These are phyloP conservation scores for Pleurotus djamor DNA, from an alignment of 768 basidiomycete species.

Conservation along the genomic window DNA sequence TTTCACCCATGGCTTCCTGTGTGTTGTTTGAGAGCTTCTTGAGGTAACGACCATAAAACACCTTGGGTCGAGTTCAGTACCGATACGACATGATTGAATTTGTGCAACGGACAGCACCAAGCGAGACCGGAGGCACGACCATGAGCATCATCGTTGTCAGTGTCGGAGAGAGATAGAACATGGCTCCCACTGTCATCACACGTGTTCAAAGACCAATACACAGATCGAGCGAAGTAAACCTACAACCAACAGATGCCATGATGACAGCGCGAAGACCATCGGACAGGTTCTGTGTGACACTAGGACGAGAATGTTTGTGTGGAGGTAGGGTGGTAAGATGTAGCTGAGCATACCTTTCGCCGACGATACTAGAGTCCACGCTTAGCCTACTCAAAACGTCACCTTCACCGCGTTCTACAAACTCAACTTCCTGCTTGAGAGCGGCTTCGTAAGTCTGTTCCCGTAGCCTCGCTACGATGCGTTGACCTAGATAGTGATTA, in stretches of 20 bases:
- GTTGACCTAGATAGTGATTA: slow-evolving; percentile 47
- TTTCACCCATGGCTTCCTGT: slow-evolving; percentile 93
- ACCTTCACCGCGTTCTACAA: slow-evolving; percentile 89
- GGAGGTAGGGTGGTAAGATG: not conserved
- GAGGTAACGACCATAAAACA: slow-evolving; percentile 94
- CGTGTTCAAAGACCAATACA: not conserved
- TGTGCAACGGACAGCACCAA: slow-evolving; percentile 60
- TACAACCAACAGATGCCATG: slow-evolving; percentile 92
- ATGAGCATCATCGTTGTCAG: slow-evolving; percentile 91
- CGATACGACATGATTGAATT: not conserved
- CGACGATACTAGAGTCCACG: slow-evolving; percentile 90
- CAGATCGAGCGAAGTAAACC: slow-evolving; percentile 23
- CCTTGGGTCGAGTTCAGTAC: slow-evolving; percentile 39
- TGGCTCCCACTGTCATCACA: slow-evolving; percentile 70
- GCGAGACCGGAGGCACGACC: slow-evolving; percentile 84
- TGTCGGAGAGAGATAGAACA: slow-evolving; percentile 90
- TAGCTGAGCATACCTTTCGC: slow-evolving; percentile 64
- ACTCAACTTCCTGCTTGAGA: slow-evolving; percentile 88
- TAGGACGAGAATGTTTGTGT: slow-evolving; percentile 20
- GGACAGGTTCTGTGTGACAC: slow-evolving; percentile 77
- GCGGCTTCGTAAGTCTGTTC: slow-evolving; percentile 83
- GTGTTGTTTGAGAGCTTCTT: slow-evolving; percentile 89
- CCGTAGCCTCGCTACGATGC: slow-evolving; percentile 87
- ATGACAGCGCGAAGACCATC: slow-evolving; percentile 83
- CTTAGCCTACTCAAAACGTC: slow-evolving; percentile 91